Conservation (phyloP, 129 eudicot species). For the Apium graveolens region DNA sequence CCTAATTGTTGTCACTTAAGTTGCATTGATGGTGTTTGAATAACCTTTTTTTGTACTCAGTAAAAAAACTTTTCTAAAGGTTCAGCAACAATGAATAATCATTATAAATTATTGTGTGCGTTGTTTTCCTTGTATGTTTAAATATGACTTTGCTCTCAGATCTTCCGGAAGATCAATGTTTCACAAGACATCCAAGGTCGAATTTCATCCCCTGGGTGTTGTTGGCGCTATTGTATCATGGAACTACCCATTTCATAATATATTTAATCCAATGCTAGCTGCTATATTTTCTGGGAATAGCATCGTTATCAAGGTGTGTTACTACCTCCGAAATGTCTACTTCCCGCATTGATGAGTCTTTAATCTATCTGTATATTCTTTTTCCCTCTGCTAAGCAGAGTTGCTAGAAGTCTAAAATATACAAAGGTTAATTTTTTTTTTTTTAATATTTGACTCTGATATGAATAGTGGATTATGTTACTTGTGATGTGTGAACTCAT, state of each 20-base stretch:
- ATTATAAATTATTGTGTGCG: background rate
- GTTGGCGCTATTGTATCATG: slow-evolving; percentile 99
- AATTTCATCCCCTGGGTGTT: slow-evolving; percentile 94
- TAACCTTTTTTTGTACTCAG: background rate
- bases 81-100: slow-evolving; percentile 6
- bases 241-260: slow-evolving; percentile 97
- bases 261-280: slow-evolving; percentile 94
- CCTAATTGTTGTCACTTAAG: background rate
- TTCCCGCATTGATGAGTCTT: background rate
- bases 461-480: background rate
- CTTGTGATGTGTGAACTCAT: background rate
- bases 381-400: background rate
- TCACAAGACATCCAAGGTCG: slow-evolving; percentile 87
- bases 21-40: background rate
- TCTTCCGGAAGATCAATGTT: slow-evolving; percentile 94
- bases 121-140: slow-evolving; percentile 9
- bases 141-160: slow-evolving; percentile 28
- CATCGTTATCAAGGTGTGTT: slow-evolving; percentile 84
- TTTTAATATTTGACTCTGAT: background rate
- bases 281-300: slow-evolving; percentile 94
- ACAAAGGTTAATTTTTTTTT: background rate
- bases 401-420: background rate
- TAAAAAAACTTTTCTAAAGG: background rate
- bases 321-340: background rate
- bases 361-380: background rate